Evolutionary conservation across 257 asterid genomes (phyloP), one percentile per base, ranked within the genome.

Genomic region (Solanum virginianum): DNA sequence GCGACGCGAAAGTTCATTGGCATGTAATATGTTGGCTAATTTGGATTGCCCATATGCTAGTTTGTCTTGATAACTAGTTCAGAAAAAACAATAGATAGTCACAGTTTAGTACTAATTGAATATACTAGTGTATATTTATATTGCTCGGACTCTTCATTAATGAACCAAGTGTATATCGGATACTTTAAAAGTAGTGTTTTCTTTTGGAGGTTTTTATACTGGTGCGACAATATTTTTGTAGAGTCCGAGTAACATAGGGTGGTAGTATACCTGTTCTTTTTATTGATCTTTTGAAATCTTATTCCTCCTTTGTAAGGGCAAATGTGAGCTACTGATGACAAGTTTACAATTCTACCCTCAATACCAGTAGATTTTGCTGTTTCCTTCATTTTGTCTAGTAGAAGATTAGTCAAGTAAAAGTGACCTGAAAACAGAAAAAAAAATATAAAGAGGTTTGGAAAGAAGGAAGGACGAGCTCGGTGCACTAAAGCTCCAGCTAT

Each of bases 31-130:
- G 86, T 94, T 94, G 83, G 98, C 98, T 83, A 96, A 85, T 89
- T 96, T 96, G 54, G 98, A 96, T 82, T 93, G 99, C 6, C 97
- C 99, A 57, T 96, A 96, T 11, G 98, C 98, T 87, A 71, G 92
- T 90, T 93, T 94, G 87, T 94, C 94, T 53, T 92, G 86, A 85
- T 96, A 94, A 83, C 98, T 94, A 90, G 56, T 80, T 43, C 15
- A 49, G 18, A 68, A 49, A 18, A 84, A 87, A n/a, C 29, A 71
- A 82, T 9, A 4, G 7, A 49, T 43, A 7, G 47, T 63, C 68
- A 59, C 8, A 51, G 29, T 56, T 4, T 53, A 14, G 56, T 13
- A 36, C 41, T 36, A 53, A 53, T 84, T 17, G 20, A 74, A 70
- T 54, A 70, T 55, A 62, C 41, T 16, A 56, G 59, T n/a, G 57